Evolutionary conservation across 2,329 filamentous ascomycete species (phyloP).

Genomic region (Paracoccidioides brasiliensis): DNA sequence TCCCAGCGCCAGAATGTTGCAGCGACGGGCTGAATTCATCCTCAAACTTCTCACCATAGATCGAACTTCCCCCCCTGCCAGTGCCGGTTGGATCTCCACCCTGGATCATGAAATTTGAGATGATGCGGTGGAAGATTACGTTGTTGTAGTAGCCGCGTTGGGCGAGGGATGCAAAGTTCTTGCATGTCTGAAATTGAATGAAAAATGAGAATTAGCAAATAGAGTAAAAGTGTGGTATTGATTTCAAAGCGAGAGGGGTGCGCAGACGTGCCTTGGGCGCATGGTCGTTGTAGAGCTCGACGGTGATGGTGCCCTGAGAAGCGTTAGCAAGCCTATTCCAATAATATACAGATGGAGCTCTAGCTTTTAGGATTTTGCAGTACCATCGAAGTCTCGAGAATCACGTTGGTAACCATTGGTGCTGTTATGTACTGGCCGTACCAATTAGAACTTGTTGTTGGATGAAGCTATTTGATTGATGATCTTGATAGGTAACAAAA

Average conservation of each 20-base stretch:
- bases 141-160: constrained; percentile 76
- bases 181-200: constrained; percentile 49
- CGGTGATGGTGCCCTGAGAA: constrained; percentile 59
- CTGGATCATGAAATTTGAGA: constrained; percentile 93
- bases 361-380: neutral
- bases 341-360: neutral
- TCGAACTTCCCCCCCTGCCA: constrained; percentile 73
- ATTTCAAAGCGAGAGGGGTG: neutral
- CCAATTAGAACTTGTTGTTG: neutral
- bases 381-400: constrained; percentile 79
- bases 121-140: constrained; percentile 84
- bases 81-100: constrained; percentile 89
- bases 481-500: too few relatives aligned
- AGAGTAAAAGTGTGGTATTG: too few relatives aligned
- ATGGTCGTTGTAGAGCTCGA: constrained; percentile 84
- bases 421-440: neutral
- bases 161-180: constrained; percentile 72
- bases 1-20: constrained; percentile 83
- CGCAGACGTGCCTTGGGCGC: constrained; percentile 50
- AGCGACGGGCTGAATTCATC: constrained; percentile 72
- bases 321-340: neutral
- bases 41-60: constrained; percentile 87
- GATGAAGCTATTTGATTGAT: too few relatives aligned
- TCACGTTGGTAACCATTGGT: constrained; percentile 61
- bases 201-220: constrained; percentile 5